Percentiles rank a stretch among this genome's conserved stretches.
These are phyloP conservation scores for Xylariaceae sp. DNA, from an alignment of 2,329 filamentous ascomycete genomes.

Conservation along the genomic window DNA sequence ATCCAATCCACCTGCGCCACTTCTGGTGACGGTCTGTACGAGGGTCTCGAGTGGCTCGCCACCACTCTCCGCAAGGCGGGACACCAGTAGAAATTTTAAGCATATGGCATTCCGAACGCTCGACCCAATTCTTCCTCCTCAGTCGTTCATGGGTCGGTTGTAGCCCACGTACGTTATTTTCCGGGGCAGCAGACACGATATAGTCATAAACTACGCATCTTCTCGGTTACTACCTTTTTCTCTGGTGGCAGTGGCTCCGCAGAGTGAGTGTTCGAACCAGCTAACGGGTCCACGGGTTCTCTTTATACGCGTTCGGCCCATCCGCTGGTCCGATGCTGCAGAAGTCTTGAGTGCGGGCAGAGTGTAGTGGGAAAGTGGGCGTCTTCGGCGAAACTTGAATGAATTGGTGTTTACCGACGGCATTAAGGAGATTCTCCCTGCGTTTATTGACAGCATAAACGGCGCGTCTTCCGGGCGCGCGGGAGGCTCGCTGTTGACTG, in stretches of 20 bases:
- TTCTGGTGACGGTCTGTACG: slow-evolving; percentile 98
- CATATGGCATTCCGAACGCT: slow-evolving; percentile 35
- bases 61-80: slow-evolving; percentile 74
- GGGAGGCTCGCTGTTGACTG: slow-evolving; percentile 15
- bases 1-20: slow-evolving; percentile 99
- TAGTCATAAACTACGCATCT: slow-evolving; percentile 44
- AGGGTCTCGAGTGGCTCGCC: slow-evolving; percentile 93
- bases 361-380: slow-evolving; percentile 29
- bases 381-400: slow-evolving; percentile 36
- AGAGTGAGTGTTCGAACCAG: slow-evolving; percentile 22
- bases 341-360: slow-evolving; percentile 31
- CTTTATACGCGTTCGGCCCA: slow-evolving; percentile 18
- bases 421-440: slow-evolving; percentile 28
- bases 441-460: slow-evolving; percentile 23
- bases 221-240: slow-evolving; percentile 26
- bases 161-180: slow-evolving; percentile 50
- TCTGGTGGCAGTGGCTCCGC: slow-evolving; percentile 26
- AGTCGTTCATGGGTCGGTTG: slow-evolving; percentile 49
- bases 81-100: slow-evolving; percentile 50
- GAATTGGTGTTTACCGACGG: slow-evolving; percentile 33
- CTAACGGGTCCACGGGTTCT: slow-evolving; percentile 8
- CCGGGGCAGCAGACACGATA: slow-evolving; percentile 50
- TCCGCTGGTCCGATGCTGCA: slow-evolving; percentile 25
- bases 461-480: slow-evolving; percentile 21
- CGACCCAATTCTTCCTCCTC: slow-evolving; percentile 39